Evolutionary conservation across 352 stramenopile species (phyloP).

Genomic region (Phytopythium oedochilum): DNA sequence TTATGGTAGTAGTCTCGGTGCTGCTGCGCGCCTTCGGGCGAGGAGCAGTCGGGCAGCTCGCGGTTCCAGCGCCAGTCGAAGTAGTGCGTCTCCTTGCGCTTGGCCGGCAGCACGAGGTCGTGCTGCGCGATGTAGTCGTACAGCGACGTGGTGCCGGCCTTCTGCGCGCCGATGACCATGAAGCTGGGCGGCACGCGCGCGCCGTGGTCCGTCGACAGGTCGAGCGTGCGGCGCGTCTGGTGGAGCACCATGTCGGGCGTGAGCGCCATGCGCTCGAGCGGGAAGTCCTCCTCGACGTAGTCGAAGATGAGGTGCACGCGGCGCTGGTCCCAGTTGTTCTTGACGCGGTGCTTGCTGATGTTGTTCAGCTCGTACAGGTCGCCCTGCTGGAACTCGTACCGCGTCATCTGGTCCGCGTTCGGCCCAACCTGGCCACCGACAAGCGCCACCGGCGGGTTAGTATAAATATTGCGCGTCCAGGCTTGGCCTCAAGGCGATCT

Average conservation of each 20-base stretch:
- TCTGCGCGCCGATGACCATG: slow-evolving; percentile 94
- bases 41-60: slow-evolving; percentile 43
- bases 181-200: slow-evolving; percentile 86
- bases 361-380: slow-evolving; percentile 99
- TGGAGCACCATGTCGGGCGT: slow-evolving; percentile 88
- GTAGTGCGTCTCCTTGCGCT: slow-evolving; percentile 96
- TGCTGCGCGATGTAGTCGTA: slow-evolving; percentile 98
- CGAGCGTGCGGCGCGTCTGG: slow-evolving; percentile 95
- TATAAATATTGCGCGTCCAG: too few relatives aligned
- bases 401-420: slow-evolving; percentile 78
- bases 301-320: slow-evolving; percentile 98
- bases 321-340: slow-evolving; percentile 89
- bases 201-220: slow-evolving; percentile 84
- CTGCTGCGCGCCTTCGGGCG: slow-evolving; percentile 43
- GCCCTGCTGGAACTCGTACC: slow-evolving; percentile 91
- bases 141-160: slow-evolving; percentile 95
- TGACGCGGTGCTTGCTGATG: slow-evolving; percentile 94
- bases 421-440: slow-evolving; percentile 63
- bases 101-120: slow-evolving; percentile 89
- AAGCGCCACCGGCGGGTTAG: too few relatives aligned
- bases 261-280: slow-evolving; percentile 70
- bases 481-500: background rate
- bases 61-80: slow-evolving; percentile 97
- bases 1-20: slow-evolving; percentile 78
- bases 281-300: slow-evolving; percentile 90